phyloP scores from a whole-genome alignment of 2,329 filamentous ascomycete species.

The Trichoderma hamatum region DNA sequence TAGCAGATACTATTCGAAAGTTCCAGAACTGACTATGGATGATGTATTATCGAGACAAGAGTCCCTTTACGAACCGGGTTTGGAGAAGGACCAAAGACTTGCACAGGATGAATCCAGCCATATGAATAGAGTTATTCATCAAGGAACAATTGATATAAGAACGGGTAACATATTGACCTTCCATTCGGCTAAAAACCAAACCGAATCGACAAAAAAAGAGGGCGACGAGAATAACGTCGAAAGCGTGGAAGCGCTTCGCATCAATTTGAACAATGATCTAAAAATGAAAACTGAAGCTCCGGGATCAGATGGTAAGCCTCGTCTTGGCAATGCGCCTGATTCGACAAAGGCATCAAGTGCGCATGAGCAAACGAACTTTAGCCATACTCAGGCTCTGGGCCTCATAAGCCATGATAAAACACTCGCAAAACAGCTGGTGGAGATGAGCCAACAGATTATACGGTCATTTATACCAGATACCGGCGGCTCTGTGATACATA shows the following conservation, averaged over 20 bases:
- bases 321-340: background rate
- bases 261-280: background rate
- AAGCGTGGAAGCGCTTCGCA: background rate
- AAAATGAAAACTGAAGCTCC: background rate
- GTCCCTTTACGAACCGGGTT: background rate
- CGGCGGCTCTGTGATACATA: background rate
- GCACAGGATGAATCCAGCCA: background rate
- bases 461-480: slow-evolving; percentile 6
- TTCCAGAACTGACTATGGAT: background rate
- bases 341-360: background rate
- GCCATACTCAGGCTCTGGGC: background rate
- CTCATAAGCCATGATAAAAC: background rate
- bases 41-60: background rate
- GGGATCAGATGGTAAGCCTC: background rate
- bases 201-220: background rate
- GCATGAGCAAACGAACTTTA: background rate
- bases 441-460: background rate
- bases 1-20: background rate
- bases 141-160: background rate
- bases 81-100: background rate
- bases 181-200: background rate
- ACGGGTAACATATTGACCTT: background rate
- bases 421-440: background rate
- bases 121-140: background rate
- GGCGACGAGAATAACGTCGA: background rate